These are phyloP conservation scores for Thelephora terrestris DNA, from an alignment of 1,284 basidiomycete species.

Conservation along the genomic window DNA sequence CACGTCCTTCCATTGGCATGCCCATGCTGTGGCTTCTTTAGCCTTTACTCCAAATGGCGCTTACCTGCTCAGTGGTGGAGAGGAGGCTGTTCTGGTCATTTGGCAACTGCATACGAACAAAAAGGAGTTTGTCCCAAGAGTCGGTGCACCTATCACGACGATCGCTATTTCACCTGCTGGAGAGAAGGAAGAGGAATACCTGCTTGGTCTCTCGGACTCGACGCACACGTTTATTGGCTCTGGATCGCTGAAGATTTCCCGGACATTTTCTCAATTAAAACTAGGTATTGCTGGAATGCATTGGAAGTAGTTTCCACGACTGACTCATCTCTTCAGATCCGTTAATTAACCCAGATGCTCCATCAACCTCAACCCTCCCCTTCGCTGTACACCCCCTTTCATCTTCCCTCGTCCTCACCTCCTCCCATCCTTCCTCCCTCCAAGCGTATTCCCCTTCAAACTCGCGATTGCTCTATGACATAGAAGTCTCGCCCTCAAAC, in stretches of 20 bases:
- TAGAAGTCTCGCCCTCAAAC: conserved; percentile 93
- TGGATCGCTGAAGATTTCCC: conserved; percentile 60
- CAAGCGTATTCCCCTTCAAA: conserved; percentile 80
- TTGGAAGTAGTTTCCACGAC: not conserved
- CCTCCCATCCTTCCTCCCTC: conserved; percentile 90
- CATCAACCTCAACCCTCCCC: conserved; percentile 39
- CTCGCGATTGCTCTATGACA: conserved; percentile 70
- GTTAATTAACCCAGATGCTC: conserved; percentile 26
- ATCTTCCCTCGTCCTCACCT: conserved; percentile 77
- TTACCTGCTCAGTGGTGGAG: conserved; percentile 90
- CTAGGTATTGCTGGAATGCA: conserved; percentile 40
- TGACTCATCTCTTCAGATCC: conserved; percentile 30
- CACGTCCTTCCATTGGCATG: conserved; percentile 92
- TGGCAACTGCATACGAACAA: conserved; percentile 88
- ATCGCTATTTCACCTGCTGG: conserved; percentile 45
- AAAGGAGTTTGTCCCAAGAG: conserved; percentile 86
- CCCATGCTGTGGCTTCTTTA: conserved; percentile 87
- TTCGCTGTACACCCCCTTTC: conserved; percentile 65
- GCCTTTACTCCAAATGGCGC: conserved; percentile 88
- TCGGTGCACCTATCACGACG: conserved; percentile 80
- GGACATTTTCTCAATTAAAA: conserved; percentile 73
- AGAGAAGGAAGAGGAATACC: conserved; percentile 74
- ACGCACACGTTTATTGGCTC: conserved; percentile 74
- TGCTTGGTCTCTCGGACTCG: conserved; percentile 78
- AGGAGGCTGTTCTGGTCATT: conserved; percentile 91